Evolutionary conservation across 768 basidiomycete species (phyloP), one percentile per base, ranked within the genome.

Genomic region (Boletus edulis): DNA sequence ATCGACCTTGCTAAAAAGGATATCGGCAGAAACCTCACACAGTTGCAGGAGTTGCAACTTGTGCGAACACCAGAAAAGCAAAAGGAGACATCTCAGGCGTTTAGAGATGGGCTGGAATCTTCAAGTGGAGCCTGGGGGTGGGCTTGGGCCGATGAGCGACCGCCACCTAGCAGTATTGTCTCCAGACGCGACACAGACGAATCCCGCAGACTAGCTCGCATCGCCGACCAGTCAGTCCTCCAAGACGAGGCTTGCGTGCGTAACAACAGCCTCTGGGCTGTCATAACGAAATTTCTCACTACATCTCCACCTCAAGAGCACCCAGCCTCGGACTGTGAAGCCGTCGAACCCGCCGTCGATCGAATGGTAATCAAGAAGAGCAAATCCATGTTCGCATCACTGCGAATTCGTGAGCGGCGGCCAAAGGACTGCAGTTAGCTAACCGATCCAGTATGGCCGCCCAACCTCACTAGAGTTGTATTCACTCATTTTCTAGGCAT

Each of bases 161-260:
- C 96, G 4, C 96, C 96, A 5, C 90, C 95, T 3, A 91, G 88
- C 62, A 94, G 93, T 50, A 92, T 98, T 61, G 90, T 91, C 32
- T 85, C 90, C n/a, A 76, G 94, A 53, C 73, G 94, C 50, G 95
- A 98, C 63, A 95, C 92, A 6, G 76, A 77, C 38, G 91, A 94
- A 72, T 91, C 91, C 11, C 75, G 84, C 24, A 75, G 80, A 62
- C 73, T 94, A 39, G 89, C 88, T 24, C 81, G 78, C 48, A 78
- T 91, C 35, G 91, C 91, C 6, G 91, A 92, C 65, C 78, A 81
- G 67, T 76, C 81, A 15, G 74, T 85, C 41, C 60, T 84, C 17
- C 83, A 83, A 62, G 81, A 81, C 7, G 84, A 86, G 54, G 75
- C 72, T 49, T 63, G 76, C 11, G 67, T 87, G 60, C 89, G 81